Percentiles rank a stretch among this genome's conserved stretches.
phyloP scores from a whole-genome alignment of 2,329 filamentous ascomycete species.

The Phialocephala sp. region DNA sequence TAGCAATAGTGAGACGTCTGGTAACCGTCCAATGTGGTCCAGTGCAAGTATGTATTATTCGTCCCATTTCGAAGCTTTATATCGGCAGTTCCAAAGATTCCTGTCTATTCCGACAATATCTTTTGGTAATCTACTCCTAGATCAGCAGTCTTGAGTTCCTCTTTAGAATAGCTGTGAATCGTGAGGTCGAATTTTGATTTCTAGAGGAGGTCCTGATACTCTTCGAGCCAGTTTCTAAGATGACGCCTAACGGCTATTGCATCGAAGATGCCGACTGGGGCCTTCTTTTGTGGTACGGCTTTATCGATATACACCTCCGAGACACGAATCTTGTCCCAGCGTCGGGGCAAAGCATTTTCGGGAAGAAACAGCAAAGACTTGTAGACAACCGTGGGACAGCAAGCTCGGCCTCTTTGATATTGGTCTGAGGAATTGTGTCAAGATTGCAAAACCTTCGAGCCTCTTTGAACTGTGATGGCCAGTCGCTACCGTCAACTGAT shows the following conservation, averaged over 20 bases:
- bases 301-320: neutral
- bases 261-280: neutral
- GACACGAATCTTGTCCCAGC: neutral
- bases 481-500: neutral
- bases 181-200: constrained; percentile 9
- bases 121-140: constrained; percentile 1
- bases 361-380: neutral
- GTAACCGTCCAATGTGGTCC: neutral
- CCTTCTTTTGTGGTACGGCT: neutral
- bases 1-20: constrained; percentile 12
- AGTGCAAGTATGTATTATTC: constrained; percentile 11
- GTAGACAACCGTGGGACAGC: neutral
- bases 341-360: neutral
- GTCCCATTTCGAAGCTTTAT: neutral
- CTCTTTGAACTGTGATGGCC: neutral
- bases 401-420: neutral
- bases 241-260: neutral
- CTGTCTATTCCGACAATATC: constrained; percentile 7
- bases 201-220: neutral
- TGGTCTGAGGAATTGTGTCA: neutral
- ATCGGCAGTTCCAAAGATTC: constrained; percentile 2
- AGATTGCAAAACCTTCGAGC: neutral
- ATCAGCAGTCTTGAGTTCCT: neutral
- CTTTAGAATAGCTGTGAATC: constrained; percentile 7
- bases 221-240: neutral